Conservation (phyloP, 305 asterid species). For the Coffea humblotiana region DNA sequence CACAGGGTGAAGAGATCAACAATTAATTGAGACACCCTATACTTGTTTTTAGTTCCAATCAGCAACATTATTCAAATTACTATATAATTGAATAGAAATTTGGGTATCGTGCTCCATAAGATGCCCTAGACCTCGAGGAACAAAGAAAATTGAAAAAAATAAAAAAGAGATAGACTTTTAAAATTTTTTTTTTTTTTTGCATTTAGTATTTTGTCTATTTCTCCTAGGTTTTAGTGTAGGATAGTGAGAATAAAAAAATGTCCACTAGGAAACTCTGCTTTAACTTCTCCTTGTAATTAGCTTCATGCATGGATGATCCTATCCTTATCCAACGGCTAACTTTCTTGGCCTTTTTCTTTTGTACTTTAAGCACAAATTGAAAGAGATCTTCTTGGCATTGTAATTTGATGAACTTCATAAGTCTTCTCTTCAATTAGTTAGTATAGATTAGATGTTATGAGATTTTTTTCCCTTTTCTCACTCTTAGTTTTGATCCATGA, state of each 20-base stretch:
- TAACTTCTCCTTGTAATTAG: constrained; percentile 46
- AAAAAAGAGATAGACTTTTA: not conserved
- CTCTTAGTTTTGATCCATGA: not conserved
- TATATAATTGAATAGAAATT: constrained; percentile 15
- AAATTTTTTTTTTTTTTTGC: constrained; percentile 13
- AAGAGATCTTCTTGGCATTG: not conserved
- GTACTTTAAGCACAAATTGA: not conserved
- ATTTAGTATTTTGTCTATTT: constrained; percentile 22
- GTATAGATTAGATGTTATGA: not conserved
- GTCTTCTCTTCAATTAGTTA: not conserved
- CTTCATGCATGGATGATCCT: constrained; percentile 23
- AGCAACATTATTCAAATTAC: constrained; percentile 4
- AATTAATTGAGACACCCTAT: constrained; percentile 2
- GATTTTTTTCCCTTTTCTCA: not conserved
- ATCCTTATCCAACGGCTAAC: constrained; percentile 39
- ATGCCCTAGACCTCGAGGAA: constrained; percentile 24
- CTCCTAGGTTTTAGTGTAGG: constrained; percentile 42
- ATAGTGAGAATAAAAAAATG: constrained; percentile 41
- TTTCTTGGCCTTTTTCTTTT: constrained; percentile 8
- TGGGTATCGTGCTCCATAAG: constrained; percentile 36
- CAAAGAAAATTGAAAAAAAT: not conserved
- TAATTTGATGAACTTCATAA: not conserved
- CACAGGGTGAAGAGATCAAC: constrained; percentile 29
- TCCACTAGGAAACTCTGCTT: constrained; percentile 42
- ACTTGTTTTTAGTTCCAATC: constrained; percentile 20